These are phyloP conservation scores for Neofusicoccum kwambonambiense DNA, from an alignment of 2,329 filamentous ascomycete genomes.

Conservation along the genomic window DNA sequence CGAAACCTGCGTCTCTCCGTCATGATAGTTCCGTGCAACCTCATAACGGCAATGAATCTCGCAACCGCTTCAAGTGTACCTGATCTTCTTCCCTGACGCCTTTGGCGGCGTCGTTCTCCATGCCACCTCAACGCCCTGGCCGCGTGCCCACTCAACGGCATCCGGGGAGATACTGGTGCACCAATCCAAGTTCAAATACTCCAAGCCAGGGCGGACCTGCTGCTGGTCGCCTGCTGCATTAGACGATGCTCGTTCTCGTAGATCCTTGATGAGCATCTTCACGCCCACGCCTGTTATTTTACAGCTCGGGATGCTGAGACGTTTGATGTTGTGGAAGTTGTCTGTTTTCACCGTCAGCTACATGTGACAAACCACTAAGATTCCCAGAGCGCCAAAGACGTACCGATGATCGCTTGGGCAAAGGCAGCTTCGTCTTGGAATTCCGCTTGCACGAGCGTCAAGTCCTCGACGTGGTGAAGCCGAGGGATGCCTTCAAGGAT, in stretches of 20 bases:
- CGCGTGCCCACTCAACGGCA: constrained; percentile 13
- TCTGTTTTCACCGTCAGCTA: background rate
- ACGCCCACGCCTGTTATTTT: constrained; percentile 10
- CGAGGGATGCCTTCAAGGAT: background rate
- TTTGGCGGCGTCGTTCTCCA: background rate
- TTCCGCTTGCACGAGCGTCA: background rate
- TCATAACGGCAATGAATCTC: background rate
- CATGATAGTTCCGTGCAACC: background rate
- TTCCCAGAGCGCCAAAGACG: background rate
- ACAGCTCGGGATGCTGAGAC: constrained; percentile 9
- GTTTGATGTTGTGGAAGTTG: background rate
- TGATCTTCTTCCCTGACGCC: constrained; percentile 1
- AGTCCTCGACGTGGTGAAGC: background rate
- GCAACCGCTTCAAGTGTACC: background rate
- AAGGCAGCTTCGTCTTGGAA: background rate
- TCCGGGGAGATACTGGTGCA: constrained; percentile 5
- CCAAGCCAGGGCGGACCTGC: background rate
- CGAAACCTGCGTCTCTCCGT: too few species aligned
- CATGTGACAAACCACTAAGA: background rate
- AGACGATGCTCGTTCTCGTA: background rate
- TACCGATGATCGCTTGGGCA: constrained; percentile 2
- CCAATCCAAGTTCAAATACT: constrained; percentile 6
- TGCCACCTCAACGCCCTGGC: background rate
- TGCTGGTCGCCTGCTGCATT: background rate
- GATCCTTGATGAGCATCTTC: constrained; percentile 2